Base-by-base conservation (phyloP, 164 flowering plant genomes). In the Aristolochia contorta region DNA sequence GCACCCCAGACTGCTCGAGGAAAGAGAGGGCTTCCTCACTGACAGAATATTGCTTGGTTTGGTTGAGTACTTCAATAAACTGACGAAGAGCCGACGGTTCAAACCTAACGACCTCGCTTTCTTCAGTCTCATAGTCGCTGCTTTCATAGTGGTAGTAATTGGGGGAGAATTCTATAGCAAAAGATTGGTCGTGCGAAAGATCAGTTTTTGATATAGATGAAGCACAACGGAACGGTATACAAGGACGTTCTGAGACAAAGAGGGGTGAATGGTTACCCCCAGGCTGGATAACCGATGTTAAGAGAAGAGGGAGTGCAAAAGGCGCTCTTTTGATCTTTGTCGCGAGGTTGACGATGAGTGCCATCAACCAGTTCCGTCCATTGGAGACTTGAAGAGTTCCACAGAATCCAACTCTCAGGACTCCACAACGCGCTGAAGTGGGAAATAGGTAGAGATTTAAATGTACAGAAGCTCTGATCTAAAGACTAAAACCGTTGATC, bases 1-100 rank as follows among this genome's bases (percentile, higher is more conserved):
- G 49, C 25, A 84, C 33, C 7, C 83, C 84, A 0, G 78, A 74
- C 43, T 69, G 69, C 10, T 79, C 77, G 8, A 89, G 76, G 54
- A 77, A 70, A 16, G 69, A 79, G 59, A 84, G 55, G 55, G 84
- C 82, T 33, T 77, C 82, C 30, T 61, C 74, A 65, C 75, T 80
- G 1, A 83, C 67, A 27, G 78, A 37, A 19, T 76, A 65, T 23
- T 62, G 27, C 61, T 74, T 75, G 20, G 70, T 74, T 30, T 65
- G 65, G 23, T 62, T 63, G 45, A 82, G 67, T 59, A 67, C 51
- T 60, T 76, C 72, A 19, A 82, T 58, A 16, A 78, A 45, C 69
- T 61, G 57, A 61, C 22, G 18, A 25, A 71, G 65, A 55, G 56
- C 71, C 54, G 57, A 55, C 12, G 73, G 65, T 22, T 22, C 53